Evolutionary conservation across 306 rosid species (phyloP).

Genomic region (Trifolium dubium): DNA sequence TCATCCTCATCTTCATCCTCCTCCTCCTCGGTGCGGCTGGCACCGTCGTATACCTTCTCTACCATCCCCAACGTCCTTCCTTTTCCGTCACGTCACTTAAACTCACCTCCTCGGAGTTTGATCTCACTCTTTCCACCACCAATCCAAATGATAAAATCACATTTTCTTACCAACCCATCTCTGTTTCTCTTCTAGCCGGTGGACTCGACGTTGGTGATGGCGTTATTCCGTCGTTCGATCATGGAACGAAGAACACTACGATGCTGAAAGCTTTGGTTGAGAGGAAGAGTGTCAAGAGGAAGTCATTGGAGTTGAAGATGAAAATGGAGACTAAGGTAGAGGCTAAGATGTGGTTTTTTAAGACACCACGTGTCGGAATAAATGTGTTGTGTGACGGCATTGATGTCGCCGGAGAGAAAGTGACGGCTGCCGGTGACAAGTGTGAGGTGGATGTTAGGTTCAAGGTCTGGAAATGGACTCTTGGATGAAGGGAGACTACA

Average conservation of each 20-base stretch:
- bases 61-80: slow-evolving; percentile 54
- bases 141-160: slow-evolving; percentile 48
- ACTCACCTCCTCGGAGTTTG: slow-evolving; percentile 39
- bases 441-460: slow-evolving; percentile 69
- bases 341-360: slow-evolving; percentile 59
- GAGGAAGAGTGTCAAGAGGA: slow-evolving; percentile 58
- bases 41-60: slow-evolving; percentile 63
- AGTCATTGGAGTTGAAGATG: slow-evolving; percentile 62
- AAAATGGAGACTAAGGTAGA: slow-evolving; percentile 73
- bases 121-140: slow-evolving; percentile 41
- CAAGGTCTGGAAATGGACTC: slow-evolving; percentile 98
- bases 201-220: slow-evolving; percentile 41
- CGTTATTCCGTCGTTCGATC: slow-evolving; percentile 54
- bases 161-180: slow-evolving; percentile 41
- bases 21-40: slow-evolving; percentile 55
- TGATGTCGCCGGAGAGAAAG: slow-evolving; percentile 55
- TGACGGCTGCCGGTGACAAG: slow-evolving; percentile 58
- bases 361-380: slow-evolving; percentile 67
- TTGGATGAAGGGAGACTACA: slow-evolving; percentile 41
- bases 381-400: slow-evolving; percentile 72
- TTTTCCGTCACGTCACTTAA: slow-evolving; percentile 49
- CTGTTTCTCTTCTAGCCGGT: slow-evolving; percentile 35
- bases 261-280: slow-evolving; percentile 52
- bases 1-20: slow-evolving; percentile 56
- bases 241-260: slow-evolving; percentile 70